Evolutionary conservation across 768 basidiomycete species (phyloP).

Genomic region (Xanthoconium stramineum): DNA sequence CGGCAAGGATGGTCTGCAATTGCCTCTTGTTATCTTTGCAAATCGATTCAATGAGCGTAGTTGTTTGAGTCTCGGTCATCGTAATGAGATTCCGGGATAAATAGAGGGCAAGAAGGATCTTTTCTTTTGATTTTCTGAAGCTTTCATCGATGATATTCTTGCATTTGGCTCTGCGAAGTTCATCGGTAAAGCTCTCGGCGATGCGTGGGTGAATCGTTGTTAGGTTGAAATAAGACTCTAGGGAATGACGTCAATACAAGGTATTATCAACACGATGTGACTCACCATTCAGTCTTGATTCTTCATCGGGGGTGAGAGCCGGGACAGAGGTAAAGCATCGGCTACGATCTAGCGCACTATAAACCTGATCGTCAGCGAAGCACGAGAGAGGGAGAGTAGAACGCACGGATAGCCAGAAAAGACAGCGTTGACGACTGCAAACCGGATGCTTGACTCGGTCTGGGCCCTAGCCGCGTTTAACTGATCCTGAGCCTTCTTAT

Average conservation of each 20-base stretch:
- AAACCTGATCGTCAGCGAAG: neutral
- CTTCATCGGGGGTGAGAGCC: constrained; percentile 14
- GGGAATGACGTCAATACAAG: neutral
- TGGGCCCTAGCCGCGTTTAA: constrained; percentile 9
- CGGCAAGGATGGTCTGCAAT: constrained; percentile 9
- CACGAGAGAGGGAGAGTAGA: neutral
- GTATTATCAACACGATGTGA: neutral
- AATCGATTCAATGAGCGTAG: constrained; percentile 13
- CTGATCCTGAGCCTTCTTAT: constrained; percentile 12
- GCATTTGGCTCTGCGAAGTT: constrained; percentile 13
- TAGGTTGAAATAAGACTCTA: constrained; percentile 19
- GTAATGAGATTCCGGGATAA: constrained; percentile 14
- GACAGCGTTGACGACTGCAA: constrained; percentile 26
- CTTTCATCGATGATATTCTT: constrained; percentile 15
- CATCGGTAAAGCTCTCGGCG: constrained; percentile 17
- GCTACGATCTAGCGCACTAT: constrained; percentile 20
- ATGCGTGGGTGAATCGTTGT: constrained; percentile 16
- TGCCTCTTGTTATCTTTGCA: constrained; percentile 12
- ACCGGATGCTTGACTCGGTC: constrained; percentile 21
- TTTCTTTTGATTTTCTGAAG: constrained; percentile 25
- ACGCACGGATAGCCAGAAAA: constrained; percentile 24
- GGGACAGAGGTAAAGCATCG: constrained; percentile 13
- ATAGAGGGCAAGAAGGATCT: constrained; percentile 18
- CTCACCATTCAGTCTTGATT: constrained; percentile 12
- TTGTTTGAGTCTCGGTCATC: constrained; percentile 12